These are phyloP conservation scores for Cercophora samala DNA, from an alignment of 495 filamentous ascomycete species.

Conservation along the genomic window DNA sequence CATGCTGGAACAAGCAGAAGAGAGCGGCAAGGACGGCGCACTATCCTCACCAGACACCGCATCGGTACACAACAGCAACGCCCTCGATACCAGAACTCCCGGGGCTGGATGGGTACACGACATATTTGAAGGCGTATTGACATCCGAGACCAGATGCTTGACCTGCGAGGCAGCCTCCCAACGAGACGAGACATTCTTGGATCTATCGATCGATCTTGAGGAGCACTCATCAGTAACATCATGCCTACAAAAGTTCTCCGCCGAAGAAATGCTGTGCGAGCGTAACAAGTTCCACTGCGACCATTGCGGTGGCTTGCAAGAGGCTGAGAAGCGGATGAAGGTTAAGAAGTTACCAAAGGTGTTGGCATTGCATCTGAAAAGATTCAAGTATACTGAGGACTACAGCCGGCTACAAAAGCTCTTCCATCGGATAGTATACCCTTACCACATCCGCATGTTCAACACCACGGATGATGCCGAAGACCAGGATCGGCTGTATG, in stretches of 20 bases:
- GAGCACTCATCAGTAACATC: slow-evolving; percentile 96
- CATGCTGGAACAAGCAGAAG: slow-evolving; percentile 47
- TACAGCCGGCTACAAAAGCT: slow-evolving; percentile 90
- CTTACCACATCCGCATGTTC: slow-evolving; percentile 92
- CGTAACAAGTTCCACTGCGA: slow-evolving; percentile 98
- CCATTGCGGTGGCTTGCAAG: slow-evolving; percentile 92
- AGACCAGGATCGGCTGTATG: slow-evolving; percentile 91
- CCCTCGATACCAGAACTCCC: slow-evolving; percentile 36
- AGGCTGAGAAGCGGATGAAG: slow-evolving; percentile 99
- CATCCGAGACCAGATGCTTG: slow-evolving; percentile 93
- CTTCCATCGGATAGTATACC: slow-evolving; percentile 95
- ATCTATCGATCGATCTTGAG: slow-evolving; percentile 92
- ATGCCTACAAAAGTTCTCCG: slow-evolving; percentile 91
- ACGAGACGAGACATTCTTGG: slow-evolving; percentile 90
- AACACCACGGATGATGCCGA: slow-evolving; percentile 97
- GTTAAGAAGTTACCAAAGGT: slow-evolving; percentile 92
- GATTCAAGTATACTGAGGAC: slow-evolving; percentile 98
- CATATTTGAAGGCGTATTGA: slow-evolving; percentile 90
- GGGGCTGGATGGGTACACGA: slow-evolving; percentile 92
- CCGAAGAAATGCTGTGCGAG: slow-evolving; percentile 98
- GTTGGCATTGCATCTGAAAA: slow-evolving; percentile 85
- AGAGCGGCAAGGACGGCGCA: slow-evolving; percentile 32
- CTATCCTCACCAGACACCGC: slow-evolving; percentile 41
- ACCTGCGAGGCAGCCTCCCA: slow-evolving; percentile 96
- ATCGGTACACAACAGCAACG: slow-evolving; percentile 41